phyloP scores from a whole-genome alignment of 1,139 yeast genomes.

The Pichia sp. region DNA sequence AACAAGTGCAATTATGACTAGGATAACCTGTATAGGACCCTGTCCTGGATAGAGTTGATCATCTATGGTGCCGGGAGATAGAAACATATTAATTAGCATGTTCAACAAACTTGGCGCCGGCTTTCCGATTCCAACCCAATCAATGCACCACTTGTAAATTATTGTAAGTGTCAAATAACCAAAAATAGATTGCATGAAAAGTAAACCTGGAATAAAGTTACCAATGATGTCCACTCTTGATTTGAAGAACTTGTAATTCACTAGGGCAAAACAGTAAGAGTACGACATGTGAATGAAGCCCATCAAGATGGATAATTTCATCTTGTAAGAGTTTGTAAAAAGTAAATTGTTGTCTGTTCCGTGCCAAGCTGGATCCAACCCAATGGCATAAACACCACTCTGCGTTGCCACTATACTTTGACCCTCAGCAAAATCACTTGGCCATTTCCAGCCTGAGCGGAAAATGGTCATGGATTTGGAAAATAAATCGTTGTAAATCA shows the following conservation, averaged over 20 bases:
- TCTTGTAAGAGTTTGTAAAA: constrained; percentile 90
- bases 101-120: constrained; percentile 92
- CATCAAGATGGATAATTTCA: constrained; percentile 92
- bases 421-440: constrained; percentile 59
- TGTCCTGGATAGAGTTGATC: constrained; percentile 84
- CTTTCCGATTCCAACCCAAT: constrained; percentile 72
- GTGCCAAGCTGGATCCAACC: constrained; percentile 95
- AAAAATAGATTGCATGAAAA: constrained; percentile 93
- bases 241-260: constrained; percentile 68
- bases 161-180: constrained; percentile 84
- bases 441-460: constrained; percentile 91
- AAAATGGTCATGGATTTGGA: constrained; percentile 86
- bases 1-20: constrained; percentile 70
- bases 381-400: constrained; percentile 70
- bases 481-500: constrained; percentile 87
- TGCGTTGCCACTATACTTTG: constrained; percentile 60
- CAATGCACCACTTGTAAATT: constrained; percentile 90
- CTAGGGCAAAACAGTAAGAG: constrained; percentile 78
- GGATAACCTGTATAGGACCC: constrained; percentile 65
- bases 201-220: constrained; percentile 86
- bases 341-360: constrained; percentile 89
- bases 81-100: constrained; percentile 94
- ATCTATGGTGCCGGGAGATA: constrained; percentile 86
- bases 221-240: constrained; percentile 84
- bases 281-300: constrained; percentile 95